Evolutionary conservation across 129 eudicot genomes (phyloP).

Genomic region (Flaveria linearis): DNA sequence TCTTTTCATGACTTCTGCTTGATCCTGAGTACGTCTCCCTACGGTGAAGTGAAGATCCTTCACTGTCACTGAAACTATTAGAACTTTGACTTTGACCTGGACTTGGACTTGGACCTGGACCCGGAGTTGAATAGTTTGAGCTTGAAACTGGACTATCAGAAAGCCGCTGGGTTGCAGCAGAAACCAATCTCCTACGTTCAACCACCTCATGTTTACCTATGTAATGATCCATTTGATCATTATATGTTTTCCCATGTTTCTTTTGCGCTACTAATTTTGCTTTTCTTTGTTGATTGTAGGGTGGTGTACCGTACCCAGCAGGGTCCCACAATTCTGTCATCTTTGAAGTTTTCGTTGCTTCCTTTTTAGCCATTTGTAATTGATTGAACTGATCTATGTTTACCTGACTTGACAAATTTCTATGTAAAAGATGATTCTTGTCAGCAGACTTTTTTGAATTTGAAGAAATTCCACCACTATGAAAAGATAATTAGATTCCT

Average conservation of each 20-base stretch:
- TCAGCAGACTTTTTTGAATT: constrained; percentile 14
- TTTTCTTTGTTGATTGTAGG: constrained; percentile 20
- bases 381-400: constrained; percentile 8
- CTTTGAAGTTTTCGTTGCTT: constrained; percentile 12
- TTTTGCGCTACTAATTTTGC: constrained; percentile 20
- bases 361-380: constrained; percentile 19
- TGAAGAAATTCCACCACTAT: constrained; percentile 21
- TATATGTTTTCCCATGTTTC: constrained; percentile 15
- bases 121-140: constrained; percentile 21
- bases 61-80: constrained; percentile 37
- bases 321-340: constrained; percentile 25
- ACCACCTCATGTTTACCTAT: constrained; percentile 26
- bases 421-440: constrained; percentile 4
- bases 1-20: constrained; percentile 25
- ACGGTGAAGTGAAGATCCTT: constrained; percentile 38
- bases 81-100: constrained; percentile 30
- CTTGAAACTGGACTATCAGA: constrained; percentile 45
- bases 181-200: constrained; percentile 21
- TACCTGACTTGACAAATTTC: constrained; percentile 26
- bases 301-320: constrained; percentile 18
- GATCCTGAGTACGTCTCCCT: constrained; percentile 31
- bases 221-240: constrained; percentile 13
- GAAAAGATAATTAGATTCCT: constrained; percentile 8
- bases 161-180: constrained; percentile 24
- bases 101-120: constrained; percentile 26